These are phyloP conservation scores for Trametes sp. DNA, from an alignment of 1,284 basidiomycete species.

Conservation along the genomic window DNA sequence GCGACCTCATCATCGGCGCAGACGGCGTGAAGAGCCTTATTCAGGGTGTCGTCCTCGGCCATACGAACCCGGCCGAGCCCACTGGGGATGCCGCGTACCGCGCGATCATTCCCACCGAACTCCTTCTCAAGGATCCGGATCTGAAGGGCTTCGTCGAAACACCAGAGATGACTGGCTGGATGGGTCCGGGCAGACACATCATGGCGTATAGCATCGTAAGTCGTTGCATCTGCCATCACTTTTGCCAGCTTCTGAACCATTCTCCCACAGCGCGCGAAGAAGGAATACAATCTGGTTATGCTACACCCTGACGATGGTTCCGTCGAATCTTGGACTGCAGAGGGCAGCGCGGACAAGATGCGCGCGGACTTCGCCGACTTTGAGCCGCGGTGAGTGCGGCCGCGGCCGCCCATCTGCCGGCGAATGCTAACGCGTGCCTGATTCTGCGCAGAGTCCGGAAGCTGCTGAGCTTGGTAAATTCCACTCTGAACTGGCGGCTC, in stretches of 20 bases:
- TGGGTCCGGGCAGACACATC: constrained; percentile 50
- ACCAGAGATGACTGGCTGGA: constrained; percentile 53
- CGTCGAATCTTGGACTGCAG: constrained; percentile 54
- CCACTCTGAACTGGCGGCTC: constrained; percentile 54
- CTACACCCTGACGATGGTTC: constrained; percentile 53
- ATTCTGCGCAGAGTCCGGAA: constrained; percentile 46
- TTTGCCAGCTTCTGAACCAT: neutral
- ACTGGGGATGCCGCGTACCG: constrained; percentile 65
- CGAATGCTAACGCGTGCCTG: neutral
- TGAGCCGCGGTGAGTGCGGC: constrained; percentile 49
- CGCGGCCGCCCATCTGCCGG: neutral
- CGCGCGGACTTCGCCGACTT: constrained; percentile 52
- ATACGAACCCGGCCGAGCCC: constrained; percentile 42
- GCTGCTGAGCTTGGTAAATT: constrained; percentile 47
- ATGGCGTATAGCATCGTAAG: constrained; percentile 53
- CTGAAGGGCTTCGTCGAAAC: constrained; percentile 49
- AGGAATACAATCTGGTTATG: constrained; percentile 53
- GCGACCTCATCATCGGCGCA: constrained; percentile 53
- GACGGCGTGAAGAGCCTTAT: constrained; percentile 60
- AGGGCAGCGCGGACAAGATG: constrained; percentile 55
- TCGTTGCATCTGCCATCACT: constrained; percentile 9
- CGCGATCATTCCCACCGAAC: constrained; percentile 54
- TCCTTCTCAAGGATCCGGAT: constrained; percentile 58
- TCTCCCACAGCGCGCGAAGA: constrained; percentile 44
- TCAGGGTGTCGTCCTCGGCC: constrained; percentile 53